Evolutionary conservation across 208 protist species (phyloP).

Genomic region (Leptomonas pyrrhocoris): DNA sequence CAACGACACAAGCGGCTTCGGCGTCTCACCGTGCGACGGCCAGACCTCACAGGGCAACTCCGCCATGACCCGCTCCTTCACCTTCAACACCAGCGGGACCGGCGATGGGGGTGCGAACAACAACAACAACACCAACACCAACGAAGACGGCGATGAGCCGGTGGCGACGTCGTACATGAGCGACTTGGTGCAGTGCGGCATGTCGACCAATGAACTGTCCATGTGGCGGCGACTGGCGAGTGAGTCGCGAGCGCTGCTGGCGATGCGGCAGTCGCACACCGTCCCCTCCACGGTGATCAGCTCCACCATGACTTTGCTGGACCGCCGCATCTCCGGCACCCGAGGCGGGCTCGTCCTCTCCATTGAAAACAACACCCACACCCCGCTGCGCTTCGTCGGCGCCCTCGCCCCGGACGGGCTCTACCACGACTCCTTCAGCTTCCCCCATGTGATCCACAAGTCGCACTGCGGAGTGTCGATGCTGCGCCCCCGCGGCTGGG

Average conservation of each 20-base stretch:
- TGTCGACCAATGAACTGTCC: constrained; percentile 45
- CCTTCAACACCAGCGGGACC: background rate
- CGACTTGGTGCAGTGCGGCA: constrained; percentile 34
- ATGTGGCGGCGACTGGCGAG: constrained; percentile 58
- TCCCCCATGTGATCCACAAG: constrained; percentile 54
- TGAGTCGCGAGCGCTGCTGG: constrained; percentile 63
- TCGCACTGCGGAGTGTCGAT: constrained; percentile 57
- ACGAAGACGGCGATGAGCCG: background rate
- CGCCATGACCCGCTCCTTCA: background rate
- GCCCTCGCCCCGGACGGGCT: constrained; percentile 43
- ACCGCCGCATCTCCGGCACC: constrained; percentile 35
- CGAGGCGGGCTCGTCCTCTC: constrained; percentile 54
- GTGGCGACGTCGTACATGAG: constrained; percentile 1
- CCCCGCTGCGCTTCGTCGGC: constrained; percentile 53
- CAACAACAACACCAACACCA: too few species aligned
- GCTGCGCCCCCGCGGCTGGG: constrained; percentile 65
- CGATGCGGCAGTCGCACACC: constrained; percentile 56
- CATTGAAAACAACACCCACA: constrained; percentile 63
- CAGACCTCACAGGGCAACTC: constrained; percentile 10
- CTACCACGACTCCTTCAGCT: constrained; percentile 51
- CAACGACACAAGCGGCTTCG: constrained; percentile 6
- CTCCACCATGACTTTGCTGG: constrained; percentile 58
- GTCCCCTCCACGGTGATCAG: constrained; percentile 47
- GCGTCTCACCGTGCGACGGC: background rate
- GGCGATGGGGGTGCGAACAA: too few species aligned